A percentile compares a stretch with the other conserved stretches of the same genome.
phyloP scores from a whole-genome alignment of 2,329 filamentous ascomycete species.

The Aspergillaceae sp. region DNA sequence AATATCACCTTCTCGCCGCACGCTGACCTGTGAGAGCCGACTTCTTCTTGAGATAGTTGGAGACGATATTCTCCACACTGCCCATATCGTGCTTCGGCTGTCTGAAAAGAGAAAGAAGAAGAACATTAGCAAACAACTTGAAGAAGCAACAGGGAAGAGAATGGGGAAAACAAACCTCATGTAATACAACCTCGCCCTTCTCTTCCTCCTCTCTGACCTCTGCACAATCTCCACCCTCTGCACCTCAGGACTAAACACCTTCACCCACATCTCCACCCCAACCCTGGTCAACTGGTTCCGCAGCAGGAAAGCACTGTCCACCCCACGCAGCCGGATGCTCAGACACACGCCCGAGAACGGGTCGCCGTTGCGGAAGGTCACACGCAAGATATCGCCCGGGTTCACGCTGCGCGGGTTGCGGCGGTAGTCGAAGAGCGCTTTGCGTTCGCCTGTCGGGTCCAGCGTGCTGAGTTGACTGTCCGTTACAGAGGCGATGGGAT shows the following conservation, averaged over 20 bases:
- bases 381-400: constrained; percentile 83
- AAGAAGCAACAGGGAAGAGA: not conserved
- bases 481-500: constrained; percentile 62
- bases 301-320: constrained; percentile 80
- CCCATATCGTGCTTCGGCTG: constrained; percentile 80
- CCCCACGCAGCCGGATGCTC: constrained; percentile 75
- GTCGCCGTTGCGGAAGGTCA: constrained; percentile 75
- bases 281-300: constrained; percentile 78
- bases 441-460: constrained; percentile 77
- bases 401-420: constrained; percentile 69
- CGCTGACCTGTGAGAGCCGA: constrained; percentile 31
- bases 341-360: constrained; percentile 85
- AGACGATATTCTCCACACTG: constrained; percentile 71
- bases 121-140: constrained; percentile 16
- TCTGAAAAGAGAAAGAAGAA: constrained; percentile 18
- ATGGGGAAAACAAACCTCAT: constrained; percentile 52
- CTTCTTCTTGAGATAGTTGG: constrained; percentile 52
- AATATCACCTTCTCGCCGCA: not conserved
- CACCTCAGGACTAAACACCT: constrained; percentile 84
- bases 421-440: constrained; percentile 65
- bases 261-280: constrained; percentile 95
- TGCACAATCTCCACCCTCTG: constrained; percentile 90
- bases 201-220: constrained; percentile 71
- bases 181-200: constrained; percentile 80
- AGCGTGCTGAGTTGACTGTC: constrained; percentile 61